Evolutionary conservation across 129 eudicot species (phyloP), one percentile per base, ranked within the genome.

Genomic region (Flaveria robusta): DNA sequence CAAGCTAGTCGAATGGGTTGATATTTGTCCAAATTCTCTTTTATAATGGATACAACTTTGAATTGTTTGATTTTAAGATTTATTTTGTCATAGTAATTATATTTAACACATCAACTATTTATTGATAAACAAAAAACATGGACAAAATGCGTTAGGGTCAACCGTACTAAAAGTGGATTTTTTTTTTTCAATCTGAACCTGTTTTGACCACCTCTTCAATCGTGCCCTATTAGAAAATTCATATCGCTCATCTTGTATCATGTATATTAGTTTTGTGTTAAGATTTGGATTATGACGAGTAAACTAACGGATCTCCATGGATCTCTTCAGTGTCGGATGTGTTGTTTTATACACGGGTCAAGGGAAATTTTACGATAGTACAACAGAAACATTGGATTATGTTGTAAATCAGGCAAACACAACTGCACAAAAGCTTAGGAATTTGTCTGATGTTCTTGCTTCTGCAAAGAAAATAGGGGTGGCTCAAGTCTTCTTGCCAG

Each of bases 341-440:
- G 79, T 87, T 34, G 81, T 94, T 58, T 75, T 94, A 81, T 94
- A 94, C 85, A 78, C 91, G 34, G 98, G 98, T 60, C 98, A 94
- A 77, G 90, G 75, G 49, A 94, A 89, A 77, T 94, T 85, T 65
- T 81, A 94, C 70, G 42, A 75, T 37, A 94, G 96, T 72, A 94
- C 93, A 72, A 83, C 81, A 27, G 76, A 77, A 66, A 87, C 98
- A 47, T 81, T 91, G 79, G 75, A 80, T 0, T 94, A 89, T 64
- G 88, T 89, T 26, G 91, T 91, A 15, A 20, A 76, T 67, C 95
- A 88, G 80, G 93, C 98, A 9, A 76, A 94, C 76, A 77, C 81
- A 51, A 89, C 96, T 0, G 90, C 86, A 11, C 84, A 80, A 77
- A 89, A 84, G 49, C 91, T 94, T 55, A 81, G 83, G 81, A 85